Conservation (phyloP, 352 stramenopile species). For the Globisporangium cystogenes region DNA sequence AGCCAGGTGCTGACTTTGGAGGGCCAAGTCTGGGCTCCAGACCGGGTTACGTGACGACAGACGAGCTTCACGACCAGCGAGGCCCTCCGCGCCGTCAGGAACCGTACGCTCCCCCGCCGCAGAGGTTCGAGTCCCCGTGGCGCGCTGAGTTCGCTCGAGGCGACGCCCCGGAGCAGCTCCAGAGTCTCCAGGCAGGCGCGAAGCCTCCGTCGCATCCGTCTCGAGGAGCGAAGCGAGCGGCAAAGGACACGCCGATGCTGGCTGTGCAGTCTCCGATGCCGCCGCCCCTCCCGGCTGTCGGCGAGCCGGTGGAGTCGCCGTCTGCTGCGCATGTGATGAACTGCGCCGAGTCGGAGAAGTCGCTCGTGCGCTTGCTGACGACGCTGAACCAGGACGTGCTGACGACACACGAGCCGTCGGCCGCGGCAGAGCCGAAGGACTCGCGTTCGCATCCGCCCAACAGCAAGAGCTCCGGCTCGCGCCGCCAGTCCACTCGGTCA, state of each 20-base stretch:
- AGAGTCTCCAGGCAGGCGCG: slow-evolving; percentile 2
- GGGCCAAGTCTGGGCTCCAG: not conserved
- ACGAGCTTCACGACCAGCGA: not conserved
- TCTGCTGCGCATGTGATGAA: slow-evolving; percentile 54
- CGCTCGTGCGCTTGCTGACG: slow-evolving; percentile 51
- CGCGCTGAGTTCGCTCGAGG: not conserved
- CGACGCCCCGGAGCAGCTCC: not conserved
- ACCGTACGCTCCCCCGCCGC: not conserved
- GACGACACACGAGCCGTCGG: not conserved
- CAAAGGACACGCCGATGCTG: slow-evolving; percentile 28
- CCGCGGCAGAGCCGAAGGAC: slow-evolving; percentile 9
- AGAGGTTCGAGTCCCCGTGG: not conserved
- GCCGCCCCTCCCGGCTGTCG: not conserved
- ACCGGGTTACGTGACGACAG: not conserved
- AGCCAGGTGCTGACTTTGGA: not conserved
- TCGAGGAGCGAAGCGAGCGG: slow-evolving; percentile 31
- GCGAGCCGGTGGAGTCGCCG: slow-evolving; percentile 27
- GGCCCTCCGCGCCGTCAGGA: not conserved
- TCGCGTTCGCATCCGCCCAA: not conserved
- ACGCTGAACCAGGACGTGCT: slow-evolving; percentile 47
- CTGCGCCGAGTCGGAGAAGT: slow-evolving; percentile 65
- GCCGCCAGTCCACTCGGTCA: not conserved
- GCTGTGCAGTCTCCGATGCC: not conserved
- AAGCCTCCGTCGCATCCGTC: slow-evolving; percentile 10
- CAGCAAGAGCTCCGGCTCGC: not conserved